A percentile compares a stretch with the other conserved stretches of the same genome.
Evolutionary conservation across 2,329 filamentous ascomycete genomes (phyloP).

Genomic region (Cladosporium phlei): DNA sequence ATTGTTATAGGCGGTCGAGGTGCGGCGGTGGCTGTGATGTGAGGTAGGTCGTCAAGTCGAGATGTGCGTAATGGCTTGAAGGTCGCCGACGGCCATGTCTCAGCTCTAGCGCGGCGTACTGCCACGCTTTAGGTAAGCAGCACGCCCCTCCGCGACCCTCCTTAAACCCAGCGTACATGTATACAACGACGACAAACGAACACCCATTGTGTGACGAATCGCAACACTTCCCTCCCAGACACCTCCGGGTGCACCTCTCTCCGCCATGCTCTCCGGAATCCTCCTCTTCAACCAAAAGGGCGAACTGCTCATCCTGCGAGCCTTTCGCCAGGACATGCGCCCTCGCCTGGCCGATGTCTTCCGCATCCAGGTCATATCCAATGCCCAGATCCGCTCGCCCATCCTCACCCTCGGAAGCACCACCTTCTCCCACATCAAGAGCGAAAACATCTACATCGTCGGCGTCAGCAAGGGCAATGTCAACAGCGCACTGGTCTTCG

Average conservation of each 20-base stretch:
- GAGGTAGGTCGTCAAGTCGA: background rate
- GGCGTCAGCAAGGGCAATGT: conserved; percentile 98
- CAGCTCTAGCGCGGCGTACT: too few species aligned
- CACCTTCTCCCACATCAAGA: conserved; percentile 98
- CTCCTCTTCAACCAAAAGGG: conserved; percentile 99
- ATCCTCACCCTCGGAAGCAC: conserved; percentile 96
- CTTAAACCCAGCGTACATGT: too few species aligned
- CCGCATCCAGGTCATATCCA: conserved; percentile 96
- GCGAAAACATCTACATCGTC: conserved; percentile 97
- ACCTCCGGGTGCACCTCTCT: conserved; percentile 13
- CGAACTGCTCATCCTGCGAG: conserved; percentile 98
- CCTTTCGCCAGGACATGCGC: conserved; percentile 97
- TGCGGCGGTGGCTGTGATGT: background rate
- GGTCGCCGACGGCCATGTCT: background rate
- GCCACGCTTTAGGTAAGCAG: too few species aligned
- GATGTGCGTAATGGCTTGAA: background rate
- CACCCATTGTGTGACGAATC: background rate
- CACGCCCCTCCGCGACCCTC: too few species aligned
- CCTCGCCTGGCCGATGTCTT: conserved; percentile 97
- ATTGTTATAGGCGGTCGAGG: background rate
- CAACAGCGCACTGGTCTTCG: conserved; percentile 95
- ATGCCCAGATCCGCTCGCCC: conserved; percentile 92
- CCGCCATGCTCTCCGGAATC: conserved; percentile 88
- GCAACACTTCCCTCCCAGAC: background rate
- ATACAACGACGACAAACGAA: too few species aligned